phyloP scores from a whole-genome alignment of 345 rosid species.

The Salix caprea region DNA sequence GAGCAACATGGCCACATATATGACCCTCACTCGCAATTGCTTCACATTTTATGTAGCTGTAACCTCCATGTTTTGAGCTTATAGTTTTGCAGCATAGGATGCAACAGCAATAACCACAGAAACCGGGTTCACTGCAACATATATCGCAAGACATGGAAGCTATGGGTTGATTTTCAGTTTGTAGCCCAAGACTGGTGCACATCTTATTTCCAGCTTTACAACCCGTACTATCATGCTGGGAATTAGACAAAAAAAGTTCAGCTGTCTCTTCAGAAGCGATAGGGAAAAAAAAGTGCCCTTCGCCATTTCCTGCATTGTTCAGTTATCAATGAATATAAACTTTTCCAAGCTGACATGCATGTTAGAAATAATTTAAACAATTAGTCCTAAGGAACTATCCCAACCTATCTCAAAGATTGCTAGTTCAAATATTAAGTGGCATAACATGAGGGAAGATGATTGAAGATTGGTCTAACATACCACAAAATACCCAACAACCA shows the following conservation, averaged over 20 bases:
- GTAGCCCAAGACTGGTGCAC: conserved; percentile 45
- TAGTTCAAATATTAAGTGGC: background rate
- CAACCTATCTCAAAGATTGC: background rate
- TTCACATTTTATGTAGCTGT: conserved; percentile 69
- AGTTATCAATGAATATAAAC: conserved; percentile 1
- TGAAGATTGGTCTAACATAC: too few species aligned
- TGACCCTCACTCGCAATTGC: conserved; percentile 44
- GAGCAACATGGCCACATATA: conserved; percentile 81
- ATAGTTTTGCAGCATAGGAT: conserved; percentile 68
- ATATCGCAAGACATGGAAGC: conserved; percentile 64
- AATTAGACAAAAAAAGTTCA: conserved; percentile 33
- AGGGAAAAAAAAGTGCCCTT: conserved; percentile 15
- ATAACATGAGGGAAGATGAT: background rate
- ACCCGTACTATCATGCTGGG: conserved; percentile 29
- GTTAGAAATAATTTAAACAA: background rate
- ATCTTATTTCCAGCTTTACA: conserved; percentile 71
- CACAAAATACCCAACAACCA: too few species aligned
- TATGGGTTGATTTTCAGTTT: conserved; percentile 22
- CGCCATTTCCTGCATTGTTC: conserved; percentile 24
- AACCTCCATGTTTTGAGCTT: conserved; percentile 47
- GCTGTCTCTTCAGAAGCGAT: conserved; percentile 25
- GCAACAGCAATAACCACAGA: conserved; percentile 83
- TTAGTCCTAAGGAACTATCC: background rate
- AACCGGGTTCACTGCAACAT: conserved; percentile 67
- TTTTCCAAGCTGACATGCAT: background rate